These are phyloP conservation scores for Ehretia macrophylla DNA, from an alignment of 257 asterid genomes.

Conservation along the genomic window DNA sequence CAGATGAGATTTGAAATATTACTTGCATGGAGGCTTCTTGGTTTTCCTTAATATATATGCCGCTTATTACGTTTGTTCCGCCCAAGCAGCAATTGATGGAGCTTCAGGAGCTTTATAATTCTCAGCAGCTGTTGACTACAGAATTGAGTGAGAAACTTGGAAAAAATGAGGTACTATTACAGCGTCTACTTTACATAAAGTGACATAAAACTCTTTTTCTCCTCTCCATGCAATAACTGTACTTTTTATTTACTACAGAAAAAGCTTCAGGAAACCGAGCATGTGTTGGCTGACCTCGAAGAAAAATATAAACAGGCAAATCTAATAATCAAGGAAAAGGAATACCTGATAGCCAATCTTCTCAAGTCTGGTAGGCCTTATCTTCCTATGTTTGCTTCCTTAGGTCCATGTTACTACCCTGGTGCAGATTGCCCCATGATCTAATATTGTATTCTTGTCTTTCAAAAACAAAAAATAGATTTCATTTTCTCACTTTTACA, in stretches of 20 bases:
- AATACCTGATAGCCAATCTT: slow-evolving; percentile 79
- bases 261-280: slow-evolving; percentile 85
- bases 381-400: background rate
- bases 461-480: too few relatives aligned
- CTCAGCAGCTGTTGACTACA: slow-evolving; percentile 72
- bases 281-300: slow-evolving; percentile 77
- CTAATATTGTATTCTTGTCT: background rate
- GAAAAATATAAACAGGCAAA: slow-evolving; percentile 86
- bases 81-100: slow-evolving; percentile 65
- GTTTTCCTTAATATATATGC: slow-evolving; percentile 5
- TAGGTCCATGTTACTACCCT: background rate
- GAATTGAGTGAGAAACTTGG: slow-evolving; percentile 80
- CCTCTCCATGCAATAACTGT: slow-evolving; percentile 22
- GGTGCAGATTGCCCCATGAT: background rate
- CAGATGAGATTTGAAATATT: background rate
- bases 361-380: slow-evolving; percentile 76
- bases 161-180: slow-evolving; percentile 56
- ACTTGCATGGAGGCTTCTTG: slow-evolving; percentile 6
- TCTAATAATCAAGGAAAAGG: slow-evolving; percentile 90
- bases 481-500: too few relatives aligned
- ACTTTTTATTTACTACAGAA: slow-evolving; percentile 46
- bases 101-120: slow-evolving; percentile 74
- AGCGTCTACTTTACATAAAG: background rate
- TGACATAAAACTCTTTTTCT: background rate
- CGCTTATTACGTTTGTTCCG: background rate